Percentiles rank a stretch among this genome's conserved stretches.
Evolutionary conservation across 306 rosid genomes (phyloP).

Genomic region (Myrica gale): DNA sequence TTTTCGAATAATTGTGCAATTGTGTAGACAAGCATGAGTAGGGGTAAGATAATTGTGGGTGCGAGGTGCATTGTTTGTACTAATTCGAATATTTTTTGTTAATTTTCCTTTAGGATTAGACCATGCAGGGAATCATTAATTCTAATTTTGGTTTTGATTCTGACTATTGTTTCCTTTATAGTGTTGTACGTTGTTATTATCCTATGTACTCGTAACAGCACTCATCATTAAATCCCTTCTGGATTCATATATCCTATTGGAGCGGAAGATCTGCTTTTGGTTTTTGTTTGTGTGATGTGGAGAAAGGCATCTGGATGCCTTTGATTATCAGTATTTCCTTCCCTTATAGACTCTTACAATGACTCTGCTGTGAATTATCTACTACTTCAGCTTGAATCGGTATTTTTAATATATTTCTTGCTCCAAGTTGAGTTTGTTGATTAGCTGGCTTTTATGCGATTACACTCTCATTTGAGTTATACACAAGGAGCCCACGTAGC

Average conservation of each 20-base stretch:
- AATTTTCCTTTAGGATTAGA: background rate
- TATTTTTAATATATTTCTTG: background rate
- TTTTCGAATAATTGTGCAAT: background rate
- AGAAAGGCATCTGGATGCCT: no score
- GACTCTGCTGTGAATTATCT: background rate
- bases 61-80: no score
- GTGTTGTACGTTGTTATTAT: background rate
- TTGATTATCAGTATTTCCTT: no score
- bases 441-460: no score
- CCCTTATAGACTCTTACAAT: no score
- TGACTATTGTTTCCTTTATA: no score
- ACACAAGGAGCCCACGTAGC: no score
- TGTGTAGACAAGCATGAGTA: background rate
- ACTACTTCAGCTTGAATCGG: background rate
- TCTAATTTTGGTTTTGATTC: no score
- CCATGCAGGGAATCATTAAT: background rate
- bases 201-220: background rate
- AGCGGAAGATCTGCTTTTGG: background rate
- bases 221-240: background rate
- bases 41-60: background rate
- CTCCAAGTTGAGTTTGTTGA: no score
- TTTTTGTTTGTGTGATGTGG: background rate
- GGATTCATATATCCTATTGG: background rate
- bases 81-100: background rate
- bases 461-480: no score